Conservation (phyloP, 148 eudicot species). For the Amaranthus cruentus region DNA sequence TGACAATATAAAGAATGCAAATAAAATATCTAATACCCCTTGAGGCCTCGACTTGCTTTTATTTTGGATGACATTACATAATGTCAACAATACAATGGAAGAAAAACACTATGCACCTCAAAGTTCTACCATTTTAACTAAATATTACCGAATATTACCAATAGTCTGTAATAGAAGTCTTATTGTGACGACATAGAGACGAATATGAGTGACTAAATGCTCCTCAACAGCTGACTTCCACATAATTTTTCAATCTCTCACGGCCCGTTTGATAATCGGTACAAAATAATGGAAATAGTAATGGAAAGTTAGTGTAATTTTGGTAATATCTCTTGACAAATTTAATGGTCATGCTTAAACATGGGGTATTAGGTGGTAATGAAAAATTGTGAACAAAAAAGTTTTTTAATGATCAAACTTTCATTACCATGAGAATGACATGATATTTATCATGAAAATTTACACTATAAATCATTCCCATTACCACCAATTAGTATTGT, state of each 20-base stretch:
- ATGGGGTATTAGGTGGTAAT: too few species aligned
- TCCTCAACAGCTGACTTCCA: neutral
- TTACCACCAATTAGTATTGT: too few species aligned
- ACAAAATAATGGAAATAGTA: too few species aligned
- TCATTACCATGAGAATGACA: too few species aligned
- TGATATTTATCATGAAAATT: too few species aligned
- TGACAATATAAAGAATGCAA: neutral
- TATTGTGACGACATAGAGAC: neutral
- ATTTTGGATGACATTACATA: neutral
- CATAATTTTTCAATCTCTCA: neutral
- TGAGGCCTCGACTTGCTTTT: neutral
- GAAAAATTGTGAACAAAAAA: too few species aligned
- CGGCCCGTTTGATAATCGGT: neutral
- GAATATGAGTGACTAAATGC: neutral
- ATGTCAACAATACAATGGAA: neutral
- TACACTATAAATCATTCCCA: too few species aligned
- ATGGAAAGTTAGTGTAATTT: too few species aligned
- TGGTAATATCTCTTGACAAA: too few species aligned
- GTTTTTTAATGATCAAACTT: too few species aligned
- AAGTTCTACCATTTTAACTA: neutral
- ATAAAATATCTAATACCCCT: neutral
- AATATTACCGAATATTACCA: neutral
- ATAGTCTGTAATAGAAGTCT: neutral
- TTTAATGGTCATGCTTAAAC: too few species aligned
- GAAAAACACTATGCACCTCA: neutral